phyloP scores from a whole-genome alignment of 2,329 filamentous ascomycete genomes.

The Aspergillus novofumigatus region DNA sequence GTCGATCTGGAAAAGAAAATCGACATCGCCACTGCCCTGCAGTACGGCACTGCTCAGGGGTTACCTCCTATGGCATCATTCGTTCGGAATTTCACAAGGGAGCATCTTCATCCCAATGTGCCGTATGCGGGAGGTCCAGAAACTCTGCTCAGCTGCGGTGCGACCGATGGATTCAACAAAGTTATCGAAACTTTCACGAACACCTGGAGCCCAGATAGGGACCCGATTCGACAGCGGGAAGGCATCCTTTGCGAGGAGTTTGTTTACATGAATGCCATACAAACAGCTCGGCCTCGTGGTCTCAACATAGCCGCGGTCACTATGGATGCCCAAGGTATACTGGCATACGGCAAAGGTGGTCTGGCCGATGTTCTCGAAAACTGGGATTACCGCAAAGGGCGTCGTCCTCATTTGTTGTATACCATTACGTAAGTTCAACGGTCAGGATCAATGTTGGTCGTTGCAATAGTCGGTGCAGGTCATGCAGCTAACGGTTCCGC shows the following conservation, averaged over 20 bases:
- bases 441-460: background rate
- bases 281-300: slow-evolving; percentile 62
- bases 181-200: slow-evolving; percentile 70
- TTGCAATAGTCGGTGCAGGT: background rate
- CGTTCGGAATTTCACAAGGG: slow-evolving; percentile 70
- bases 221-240: slow-evolving; percentile 66
- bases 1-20: slow-evolving; percentile 64
- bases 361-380: slow-evolving; percentile 73
- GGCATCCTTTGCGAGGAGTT: slow-evolving; percentile 76
- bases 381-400: slow-evolving; percentile 73
- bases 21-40: slow-evolving; percentile 74
- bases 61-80: slow-evolving; percentile 76
- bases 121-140: slow-evolving; percentile 75
- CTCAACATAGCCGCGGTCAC: slow-evolving; percentile 69
- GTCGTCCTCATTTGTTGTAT: slow-evolving; percentile 79
- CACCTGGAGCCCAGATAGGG: slow-evolving; percentile 65
- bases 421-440: slow-evolving; percentile 69
- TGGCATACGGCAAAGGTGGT: slow-evolving; percentile 66
- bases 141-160: slow-evolving; percentile 73
- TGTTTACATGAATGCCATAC: slow-evolving; percentile 72
- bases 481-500: slow-evolving; percentile 4
- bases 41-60: slow-evolving; percentile 80
- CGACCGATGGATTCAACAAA: slow-evolving; percentile 83
- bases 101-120: slow-evolving; percentile 74
- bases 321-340: slow-evolving; percentile 77